Percentiles rank a stretch among this genome's conserved stretches.
These are phyloP conservation scores for Ophiostoma quercus DNA, from an alignment of 2,329 filamentous ascomycete genomes.

Conservation along the genomic window DNA sequence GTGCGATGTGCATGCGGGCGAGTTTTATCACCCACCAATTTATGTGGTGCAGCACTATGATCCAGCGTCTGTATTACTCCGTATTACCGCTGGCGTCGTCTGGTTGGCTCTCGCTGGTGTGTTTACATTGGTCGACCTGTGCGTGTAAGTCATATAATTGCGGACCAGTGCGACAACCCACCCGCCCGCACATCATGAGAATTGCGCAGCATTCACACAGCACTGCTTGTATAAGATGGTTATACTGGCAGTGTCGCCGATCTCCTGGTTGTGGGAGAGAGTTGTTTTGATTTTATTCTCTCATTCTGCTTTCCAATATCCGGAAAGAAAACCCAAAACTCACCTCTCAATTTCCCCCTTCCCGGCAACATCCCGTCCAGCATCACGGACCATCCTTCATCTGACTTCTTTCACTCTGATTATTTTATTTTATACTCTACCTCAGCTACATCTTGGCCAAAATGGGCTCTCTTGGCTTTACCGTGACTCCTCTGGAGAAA, in stretches of 20 bases:
- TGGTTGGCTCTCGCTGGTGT: no score
- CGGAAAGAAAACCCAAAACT: neutral
- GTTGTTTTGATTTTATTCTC: neutral
- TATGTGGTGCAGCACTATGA: neutral
- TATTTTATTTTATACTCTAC: neutral
- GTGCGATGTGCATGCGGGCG: neutral
- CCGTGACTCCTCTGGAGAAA: conserved; percentile 20
- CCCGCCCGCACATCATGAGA: neutral
- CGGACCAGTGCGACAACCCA: neutral
- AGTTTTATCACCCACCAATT: neutral
- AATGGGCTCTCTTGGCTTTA: conserved; percentile 25
- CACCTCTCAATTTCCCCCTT: neutral
- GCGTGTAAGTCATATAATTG: neutral
- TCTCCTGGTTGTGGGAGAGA: neutral
- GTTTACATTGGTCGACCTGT: neutral
- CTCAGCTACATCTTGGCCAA: neutral
- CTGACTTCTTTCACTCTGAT: neutral
- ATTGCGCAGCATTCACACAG: neutral
- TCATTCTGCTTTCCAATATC: neutral
- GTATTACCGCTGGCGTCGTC: neutral
- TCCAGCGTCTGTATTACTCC: neutral
- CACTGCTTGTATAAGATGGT: conserved; percentile 1
- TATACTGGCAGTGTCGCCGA: neutral
- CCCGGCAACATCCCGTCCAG: neutral
- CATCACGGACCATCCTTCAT: neutral